Conservation (phyloP, 371 early-diverging fungal genomes). For the Amoeboradix gromovi region DNA sequence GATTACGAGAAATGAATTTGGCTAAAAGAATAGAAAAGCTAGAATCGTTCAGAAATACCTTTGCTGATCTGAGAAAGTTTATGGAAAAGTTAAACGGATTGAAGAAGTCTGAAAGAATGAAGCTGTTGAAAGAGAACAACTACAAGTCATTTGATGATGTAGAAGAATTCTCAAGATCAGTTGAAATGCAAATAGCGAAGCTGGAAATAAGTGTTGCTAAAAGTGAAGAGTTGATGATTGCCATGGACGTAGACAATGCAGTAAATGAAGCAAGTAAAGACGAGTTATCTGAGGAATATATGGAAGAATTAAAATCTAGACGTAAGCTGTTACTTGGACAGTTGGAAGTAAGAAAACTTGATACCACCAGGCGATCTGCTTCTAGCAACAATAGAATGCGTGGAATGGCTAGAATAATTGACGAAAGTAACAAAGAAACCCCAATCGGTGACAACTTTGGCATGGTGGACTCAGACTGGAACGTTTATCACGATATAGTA, state of each 20-base stretch:
- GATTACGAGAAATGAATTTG: neutral
- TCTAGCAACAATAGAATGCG: constrained; percentile 1
- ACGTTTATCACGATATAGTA: neutral
- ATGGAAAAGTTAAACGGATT: neutral
- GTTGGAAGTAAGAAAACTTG: neutral
- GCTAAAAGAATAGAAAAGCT: neutral
- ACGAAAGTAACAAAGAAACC: neutral
- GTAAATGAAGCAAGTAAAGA: neutral
- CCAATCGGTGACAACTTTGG: neutral
- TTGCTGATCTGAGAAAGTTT: neutral
- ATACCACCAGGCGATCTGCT: neutral
- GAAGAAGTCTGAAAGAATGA: neutral
- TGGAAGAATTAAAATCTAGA: neutral
- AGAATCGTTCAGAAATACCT: neutral
- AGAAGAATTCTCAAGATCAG: neutral
- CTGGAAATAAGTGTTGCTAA: neutral
- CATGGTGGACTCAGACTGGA: neutral
- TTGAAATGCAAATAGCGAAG: neutral
- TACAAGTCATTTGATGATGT: neutral
- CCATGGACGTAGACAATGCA: neutral
- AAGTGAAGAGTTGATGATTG: neutral
- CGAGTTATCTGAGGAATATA: neutral
- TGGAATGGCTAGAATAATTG: neutral
- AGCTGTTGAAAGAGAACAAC: neutral
- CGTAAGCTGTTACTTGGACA: neutral